phyloP scores from a whole-genome alignment of 75 land plant genomes.

The Ceratopteris richardii region DNA sequence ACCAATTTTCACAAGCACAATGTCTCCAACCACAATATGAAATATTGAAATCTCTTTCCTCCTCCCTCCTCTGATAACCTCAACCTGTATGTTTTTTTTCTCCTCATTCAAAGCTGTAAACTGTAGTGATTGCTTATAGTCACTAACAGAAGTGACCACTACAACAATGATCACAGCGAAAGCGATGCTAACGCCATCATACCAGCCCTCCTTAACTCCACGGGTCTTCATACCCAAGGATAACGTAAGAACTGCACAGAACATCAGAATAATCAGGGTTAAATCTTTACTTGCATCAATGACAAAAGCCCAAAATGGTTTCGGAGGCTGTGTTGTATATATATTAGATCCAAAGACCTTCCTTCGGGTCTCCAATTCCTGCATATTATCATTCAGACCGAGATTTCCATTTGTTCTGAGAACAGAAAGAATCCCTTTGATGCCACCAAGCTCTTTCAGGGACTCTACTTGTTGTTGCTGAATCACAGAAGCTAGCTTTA shows the following conservation, averaged over 20 bases:
- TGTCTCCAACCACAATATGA: constrained; percentile 60
- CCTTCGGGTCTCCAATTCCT: constrained; percentile 24
- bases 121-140: constrained; percentile 37
- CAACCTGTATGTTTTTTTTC: constrained; percentile 28
- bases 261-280: constrained; percentile 36
- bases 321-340: constrained; percentile 54
- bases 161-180: constrained; percentile 67
- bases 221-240: constrained; percentile 45
- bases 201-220: constrained; percentile 51
- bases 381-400: constrained; percentile 23
- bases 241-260: constrained; percentile 45
- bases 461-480: constrained; percentile 42
- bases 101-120: constrained; percentile 37
- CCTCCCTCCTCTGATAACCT: constrained; percentile 33
- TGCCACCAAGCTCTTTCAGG: constrained; percentile 51
- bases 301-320: constrained; percentile 45
- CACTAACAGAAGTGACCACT: constrained; percentile 42
- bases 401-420: background rate
- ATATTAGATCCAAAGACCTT: constrained; percentile 50
- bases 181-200: constrained; percentile 58
- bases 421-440: constrained; percentile 44
- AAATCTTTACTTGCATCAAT: constrained; percentile 38
- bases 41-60: constrained; percentile 33
- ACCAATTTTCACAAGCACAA: constrained; percentile 44
- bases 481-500: constrained; percentile 61